A percentile compares a stretch with the other conserved stretches of the same genome.
Evolutionary conservation across 2,329 filamentous ascomycete genomes (phyloP).

Genomic region (Grosmannia huntii): DNA sequence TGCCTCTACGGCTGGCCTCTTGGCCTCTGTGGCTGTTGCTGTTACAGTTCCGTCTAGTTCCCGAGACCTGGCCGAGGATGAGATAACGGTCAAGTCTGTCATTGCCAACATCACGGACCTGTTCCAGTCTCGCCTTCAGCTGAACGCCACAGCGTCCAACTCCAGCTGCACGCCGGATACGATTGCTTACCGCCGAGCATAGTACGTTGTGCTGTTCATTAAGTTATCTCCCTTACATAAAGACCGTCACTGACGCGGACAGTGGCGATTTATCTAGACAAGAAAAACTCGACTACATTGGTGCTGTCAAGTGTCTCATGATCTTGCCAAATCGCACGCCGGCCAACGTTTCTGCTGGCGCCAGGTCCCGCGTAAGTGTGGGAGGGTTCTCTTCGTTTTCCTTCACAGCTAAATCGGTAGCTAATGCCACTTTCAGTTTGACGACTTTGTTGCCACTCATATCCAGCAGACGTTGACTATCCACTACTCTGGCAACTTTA

Average conservation of each 20-base stretch:
- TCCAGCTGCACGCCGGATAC: neutral
- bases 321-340: constrained; percentile 18
- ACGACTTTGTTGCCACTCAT: constrained; percentile 10
- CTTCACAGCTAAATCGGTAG: too few relatives aligned
- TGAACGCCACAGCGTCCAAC: neutral
- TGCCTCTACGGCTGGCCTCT: neutral
- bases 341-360: constrained; percentile 19
- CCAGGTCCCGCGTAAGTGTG: constrained; percentile 17
- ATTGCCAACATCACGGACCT: neutral
- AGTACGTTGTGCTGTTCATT: neutral
- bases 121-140: neutral
- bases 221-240: neutral
- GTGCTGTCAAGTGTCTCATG: constrained; percentile 25
- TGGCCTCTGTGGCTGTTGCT: neutral
- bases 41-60: neutral
- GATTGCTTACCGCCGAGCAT: constrained; percentile 1
- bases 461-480: constrained; percentile 11
- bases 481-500: constrained; percentile 18
- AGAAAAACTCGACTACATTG: constrained; percentile 24
- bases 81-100: neutral
- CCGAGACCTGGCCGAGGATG: neutral
- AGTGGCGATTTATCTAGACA: constrained; percentile 19
- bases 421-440: constrained; percentile 12
- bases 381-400: neutral
- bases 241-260: neutral